Percentiles rank a stretch among this genome's conserved stretches.
These are phyloP conservation scores for Xylaria nigripes DNA, from an alignment of 495 filamentous ascomycete species.

Conservation along the genomic window DNA sequence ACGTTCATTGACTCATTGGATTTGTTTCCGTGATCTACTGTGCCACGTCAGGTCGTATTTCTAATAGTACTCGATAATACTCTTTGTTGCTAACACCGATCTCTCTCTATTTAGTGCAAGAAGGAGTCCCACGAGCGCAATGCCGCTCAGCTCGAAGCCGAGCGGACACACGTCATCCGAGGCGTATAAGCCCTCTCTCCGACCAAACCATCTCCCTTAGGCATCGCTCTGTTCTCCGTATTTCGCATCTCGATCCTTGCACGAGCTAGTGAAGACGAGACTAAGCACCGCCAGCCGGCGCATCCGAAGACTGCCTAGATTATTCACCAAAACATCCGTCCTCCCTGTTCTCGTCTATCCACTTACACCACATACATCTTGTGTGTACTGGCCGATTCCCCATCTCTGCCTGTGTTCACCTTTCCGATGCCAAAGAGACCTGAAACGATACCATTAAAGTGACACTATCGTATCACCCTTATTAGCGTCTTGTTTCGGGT, in stretches of 20 bases:
- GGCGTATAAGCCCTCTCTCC: conserved; percentile 31
- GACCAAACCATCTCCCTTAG: neutral
- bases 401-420: neutral
- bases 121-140: conserved; percentile 90
- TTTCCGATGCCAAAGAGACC: neutral
- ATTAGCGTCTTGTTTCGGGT: conserved; percentile 1
- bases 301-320: neutral
- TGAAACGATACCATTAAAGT: neutral
- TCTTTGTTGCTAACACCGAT: conserved; percentile 21
- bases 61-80: conserved; percentile 10
- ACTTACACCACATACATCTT: neutral
- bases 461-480: neutral
- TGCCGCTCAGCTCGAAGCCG: conserved; percentile 79
- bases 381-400: neutral
- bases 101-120: conserved; percentile 58
- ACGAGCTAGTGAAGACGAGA: neutral
- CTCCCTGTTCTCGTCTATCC: neutral
- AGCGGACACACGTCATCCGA: conserved; percentile 61
- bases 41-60: conserved; percentile 14
- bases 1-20: no score
- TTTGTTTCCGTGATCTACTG: conserved; percentile 19
- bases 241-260: neutral
- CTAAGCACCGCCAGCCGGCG: neutral
- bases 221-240: neutral
- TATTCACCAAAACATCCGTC: neutral